A percentile compares a stretch with the other conserved stretches of the same genome.
Evolutionary conservation across 1,284 basidiomycete genomes (phyloP).

Genomic region (Apiotrichum brassicae): DNA sequence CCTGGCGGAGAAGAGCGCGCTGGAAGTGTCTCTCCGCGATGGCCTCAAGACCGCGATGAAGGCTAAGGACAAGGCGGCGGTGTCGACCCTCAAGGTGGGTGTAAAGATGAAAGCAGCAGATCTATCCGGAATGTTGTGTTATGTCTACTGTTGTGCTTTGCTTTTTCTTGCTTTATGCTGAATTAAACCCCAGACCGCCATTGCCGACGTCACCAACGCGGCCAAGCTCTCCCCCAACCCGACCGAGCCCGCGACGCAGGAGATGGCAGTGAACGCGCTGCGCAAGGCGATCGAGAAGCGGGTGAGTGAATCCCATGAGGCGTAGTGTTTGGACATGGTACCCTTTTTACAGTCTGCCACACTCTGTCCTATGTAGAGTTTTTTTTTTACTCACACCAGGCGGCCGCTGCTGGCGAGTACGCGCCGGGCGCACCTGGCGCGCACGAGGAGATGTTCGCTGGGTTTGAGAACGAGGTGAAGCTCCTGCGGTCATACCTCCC

Average conservation of each 20-base stretch:
- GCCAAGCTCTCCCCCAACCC: conserved; percentile 36
- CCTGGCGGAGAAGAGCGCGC: conserved; percentile 12
- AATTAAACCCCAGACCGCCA: conserved; percentile 22
- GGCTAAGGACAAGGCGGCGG: conserved; percentile 32
- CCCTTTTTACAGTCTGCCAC: too few species aligned
- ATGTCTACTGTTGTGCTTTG: too few species aligned
- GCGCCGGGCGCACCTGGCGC: conserved; percentile 30
- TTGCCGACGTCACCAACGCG: conserved; percentile 40
- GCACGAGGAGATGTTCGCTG: conserved; percentile 30
- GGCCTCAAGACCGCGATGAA: conserved; percentile 46
- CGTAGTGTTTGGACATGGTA: neutral
- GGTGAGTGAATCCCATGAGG: conserved; percentile 25
- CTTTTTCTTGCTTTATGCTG: neutral
- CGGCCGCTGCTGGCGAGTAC: conserved; percentile 24
- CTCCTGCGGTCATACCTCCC: conserved; percentile 37
- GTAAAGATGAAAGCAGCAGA: too few species aligned
- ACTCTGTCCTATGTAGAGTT: too few species aligned
- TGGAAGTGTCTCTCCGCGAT: conserved; percentile 33
- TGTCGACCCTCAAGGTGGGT: conserved; percentile 34
- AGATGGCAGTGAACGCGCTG: conserved; percentile 30
- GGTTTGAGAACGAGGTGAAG: conserved; percentile 29
- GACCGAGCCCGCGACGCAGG: conserved; percentile 29
- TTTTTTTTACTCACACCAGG: neutral
- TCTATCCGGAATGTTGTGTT: too few species aligned
- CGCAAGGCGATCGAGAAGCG: conserved; percentile 39